phyloP scores from a whole-genome alignment of 2,329 filamentous ascomycete species.

The Colletotrichum coccodes region DNA sequence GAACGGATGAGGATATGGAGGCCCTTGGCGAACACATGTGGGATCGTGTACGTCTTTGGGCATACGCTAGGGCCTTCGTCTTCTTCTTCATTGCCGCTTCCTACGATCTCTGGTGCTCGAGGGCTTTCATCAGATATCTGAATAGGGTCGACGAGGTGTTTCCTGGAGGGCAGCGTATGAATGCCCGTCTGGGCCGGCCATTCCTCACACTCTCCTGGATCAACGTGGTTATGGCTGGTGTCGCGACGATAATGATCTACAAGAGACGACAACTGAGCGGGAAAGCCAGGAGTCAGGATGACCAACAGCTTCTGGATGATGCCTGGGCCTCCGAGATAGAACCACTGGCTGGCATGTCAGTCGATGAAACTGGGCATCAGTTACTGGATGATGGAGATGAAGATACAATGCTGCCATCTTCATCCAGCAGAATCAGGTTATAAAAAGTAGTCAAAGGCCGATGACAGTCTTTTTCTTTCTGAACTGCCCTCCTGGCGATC shows the following conservation, averaged over 20 bases:
- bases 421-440: too few relatives aligned
- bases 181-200: not conserved
- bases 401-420: too few relatives aligned
- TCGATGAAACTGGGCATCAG: not conserved
- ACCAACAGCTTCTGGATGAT: not conserved
- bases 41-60: not conserved
- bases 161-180: not conserved
- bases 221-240: not conserved
- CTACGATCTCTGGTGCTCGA: too few relatives aligned
- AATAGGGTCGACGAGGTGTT: too few relatives aligned
- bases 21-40: not conserved
- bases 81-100: not conserved
- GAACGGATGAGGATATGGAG: not conserved
- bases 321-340: too few relatives aligned
- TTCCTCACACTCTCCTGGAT: not conserved
- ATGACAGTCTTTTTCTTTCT: not conserved
- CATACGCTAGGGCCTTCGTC: not conserved
- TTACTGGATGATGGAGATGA: not conserved
- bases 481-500: too few relatives aligned
- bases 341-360: not conserved
- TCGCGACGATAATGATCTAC: not conserved
- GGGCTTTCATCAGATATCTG: not conserved
- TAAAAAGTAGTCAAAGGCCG: not conserved
- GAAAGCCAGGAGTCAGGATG: not conserved
- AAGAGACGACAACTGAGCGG: not conserved